These are phyloP conservation scores for Akebia trifoliata DNA, from an alignment of 164 flowering plant genomes.

Conservation along the genomic window DNA sequence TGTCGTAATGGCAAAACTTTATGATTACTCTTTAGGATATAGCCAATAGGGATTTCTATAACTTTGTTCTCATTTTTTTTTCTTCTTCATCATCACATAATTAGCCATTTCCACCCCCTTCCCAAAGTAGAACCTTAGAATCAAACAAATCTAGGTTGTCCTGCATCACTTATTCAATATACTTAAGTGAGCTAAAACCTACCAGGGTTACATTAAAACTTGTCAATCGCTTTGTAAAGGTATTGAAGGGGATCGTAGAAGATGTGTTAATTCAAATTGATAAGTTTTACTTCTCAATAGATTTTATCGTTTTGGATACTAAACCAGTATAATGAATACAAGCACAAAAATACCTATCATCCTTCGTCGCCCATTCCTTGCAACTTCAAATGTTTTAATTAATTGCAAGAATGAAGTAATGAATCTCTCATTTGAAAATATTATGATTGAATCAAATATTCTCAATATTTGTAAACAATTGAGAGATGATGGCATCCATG, in stretches of 20 bases:
- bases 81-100: too few relatives aligned
- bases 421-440: neutral
- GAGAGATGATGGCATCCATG: too few relatives aligned
- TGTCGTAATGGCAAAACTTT: too few relatives aligned
- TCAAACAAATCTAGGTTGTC: too few relatives aligned
- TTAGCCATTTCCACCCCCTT: too few relatives aligned
- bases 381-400: neutral
- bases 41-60: too few relatives aligned
- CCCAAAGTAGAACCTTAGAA: too few relatives aligned
- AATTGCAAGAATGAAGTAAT: neutral
- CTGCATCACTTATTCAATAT: too few relatives aligned
- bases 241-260: neutral
- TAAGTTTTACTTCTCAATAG: neutral
- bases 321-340: neutral
- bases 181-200: too few relatives aligned
- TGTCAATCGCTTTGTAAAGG: neutral
- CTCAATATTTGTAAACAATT: neutral
- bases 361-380: neutral
- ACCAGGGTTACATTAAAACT: neutral
- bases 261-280: neutral
- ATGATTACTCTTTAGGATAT: too few relatives aligned
- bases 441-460: neutral
- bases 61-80: too few relatives aligned
- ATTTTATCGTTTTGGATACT: neutral
- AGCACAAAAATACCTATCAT: neutral